Evolutionary conservation across 306 rosid genomes (phyloP), one percentile per base, ranked within the genome.

Genomic region (Dryas alaskensis): DNA sequence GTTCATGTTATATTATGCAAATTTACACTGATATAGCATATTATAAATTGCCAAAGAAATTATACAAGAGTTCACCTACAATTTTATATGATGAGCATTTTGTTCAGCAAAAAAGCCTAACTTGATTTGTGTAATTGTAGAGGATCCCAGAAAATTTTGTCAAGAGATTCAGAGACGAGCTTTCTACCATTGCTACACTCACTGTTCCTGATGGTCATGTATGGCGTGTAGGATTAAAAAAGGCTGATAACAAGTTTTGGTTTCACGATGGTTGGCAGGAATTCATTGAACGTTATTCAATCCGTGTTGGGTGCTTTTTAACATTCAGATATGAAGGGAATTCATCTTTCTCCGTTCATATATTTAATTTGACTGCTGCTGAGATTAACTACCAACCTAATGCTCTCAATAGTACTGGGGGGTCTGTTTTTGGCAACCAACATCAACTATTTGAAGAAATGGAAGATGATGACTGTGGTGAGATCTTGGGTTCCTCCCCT

Each of bases 241-340:
- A 81, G 76, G 80, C 65, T 2, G 98, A 90, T 71, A 90, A 86
- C 76, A 88, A 83, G 65, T 61, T 74, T 81, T 95, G 98, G 89
- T 82, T 95, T 51, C 63, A 76, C 14, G 88, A 92, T 72, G 98
- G 97, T 43, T 95, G 99, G 99, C 86, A 84, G 59, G 97, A 88
- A 16, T 95, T 95, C 75, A 73, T 84, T 73, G 92, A 88, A 52
- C 85, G 78, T 75, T 88, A 90, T 79, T 80, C 92, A 47, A 82
- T 95, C 47, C 81, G 88, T 40, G 81, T 76, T 51, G 98, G 99
- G 69, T 86, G 86, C 89, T 75, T 95, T 54, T 75, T 95, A 73
- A 74, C 86, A 58, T 95, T 95, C 89, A 85, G 87, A 90, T 92
- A 87, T 2, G 89, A 87, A 79, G 97, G 99, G 58, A 87, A 79